Base-by-base conservation (phyloP, 441 rosid genomes). In the Aquilaria agallochum region DNA sequence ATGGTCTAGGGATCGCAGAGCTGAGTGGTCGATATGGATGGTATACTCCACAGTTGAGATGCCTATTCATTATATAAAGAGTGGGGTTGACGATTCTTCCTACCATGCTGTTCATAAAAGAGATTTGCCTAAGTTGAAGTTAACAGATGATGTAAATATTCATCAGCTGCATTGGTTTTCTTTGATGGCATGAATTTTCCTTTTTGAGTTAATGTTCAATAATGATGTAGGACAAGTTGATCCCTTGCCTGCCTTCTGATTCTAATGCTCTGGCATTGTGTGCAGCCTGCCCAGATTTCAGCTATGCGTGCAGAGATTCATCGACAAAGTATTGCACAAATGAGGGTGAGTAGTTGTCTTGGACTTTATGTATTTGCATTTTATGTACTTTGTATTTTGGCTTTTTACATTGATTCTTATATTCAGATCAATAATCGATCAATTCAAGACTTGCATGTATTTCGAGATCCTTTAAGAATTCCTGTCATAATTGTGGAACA, bases 11-110 rank as follows among this genome's bases (percentile, higher is more conserved):
- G 95, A 95, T 66, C 87, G 96, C 36, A 86, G 83, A 76, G 89
- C 90, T 60, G 98, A 91, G 77, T 94, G 99, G 97, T 94, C 99
- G 14, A 91, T 89, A 77, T 91, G 99, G 99, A 89, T 88, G 94
- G 92, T 89, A 56, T 83, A 87, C 73, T 83, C 97, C 2, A 95
- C 86, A 69, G 96, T 88, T 67, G 96, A 92, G 74, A 85, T 95
- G 95, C 96, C 98, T 42, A 92, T 81, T 76, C 92, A 79, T 74
- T 95, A 80, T 72, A 83, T 89, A 53, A 85, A 78, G 68, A 85
- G 91, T 59, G 80, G 88, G 68, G 69, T 58, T 78, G 84, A 83
- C 73, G 91, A 86, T 64, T 45, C 84, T 66, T 64, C 83, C 56
- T 74, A 78, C 75, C 82, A 72, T 56, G 70, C 79, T 55, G 71